Base-by-base conservation (phyloP, 257 asterid genomes). In the Cinchona pubescens region DNA sequence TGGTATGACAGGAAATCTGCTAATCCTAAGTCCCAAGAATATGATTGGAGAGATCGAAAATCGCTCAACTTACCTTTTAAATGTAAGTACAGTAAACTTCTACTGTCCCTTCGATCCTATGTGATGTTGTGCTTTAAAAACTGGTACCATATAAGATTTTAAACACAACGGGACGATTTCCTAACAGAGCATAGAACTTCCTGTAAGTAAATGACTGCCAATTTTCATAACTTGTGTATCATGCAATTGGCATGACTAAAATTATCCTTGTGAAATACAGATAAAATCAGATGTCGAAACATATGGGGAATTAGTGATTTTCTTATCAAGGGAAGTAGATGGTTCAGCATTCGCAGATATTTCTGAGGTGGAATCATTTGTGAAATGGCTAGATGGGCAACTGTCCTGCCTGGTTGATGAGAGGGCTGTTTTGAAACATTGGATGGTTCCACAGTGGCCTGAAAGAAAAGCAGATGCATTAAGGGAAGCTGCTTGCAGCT, bases 21-120 rank as follows among this genome's bases (percentile, higher is more conserved):
- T 81, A 68, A 85, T 81, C 37, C 90, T 85, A 67, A 72, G 65
- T 66, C 91, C 83, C 40, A 83, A 84, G 78, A 94, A 93, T 60
- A 93, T 93, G 98, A 93, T 93, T 1, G 98, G 97, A 72, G 98
- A 93, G 76, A 93, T 93, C n/a, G 95, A 89, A 83, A 93, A 93
- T 62, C 98, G 98, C n/a, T 93, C 98, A 3, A 75, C 92, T 7
- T 85, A 93, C 79, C 82, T 89, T 40, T 89, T 90, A 29, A 91
- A 93, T 67, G 98, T 90, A 82, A 91, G 94, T 85, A 46, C 61
- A 3, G n/a, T n/a, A n/a, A n/a, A n/a, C n/a, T n/a, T n/a, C n/a
- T n/a, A n/a, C n/a, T n/a, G n/a, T n/a, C n/a, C n/a, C n/a, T n/a
- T n/a, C n/a, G n/a, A n/a, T n/a, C n/a, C n/a, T n/a, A n/a, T n/a